These are phyloP conservation scores for Eucalyptus virginea DNA, from an alignment of 345 rosid species.

Conservation along the genomic window DNA sequence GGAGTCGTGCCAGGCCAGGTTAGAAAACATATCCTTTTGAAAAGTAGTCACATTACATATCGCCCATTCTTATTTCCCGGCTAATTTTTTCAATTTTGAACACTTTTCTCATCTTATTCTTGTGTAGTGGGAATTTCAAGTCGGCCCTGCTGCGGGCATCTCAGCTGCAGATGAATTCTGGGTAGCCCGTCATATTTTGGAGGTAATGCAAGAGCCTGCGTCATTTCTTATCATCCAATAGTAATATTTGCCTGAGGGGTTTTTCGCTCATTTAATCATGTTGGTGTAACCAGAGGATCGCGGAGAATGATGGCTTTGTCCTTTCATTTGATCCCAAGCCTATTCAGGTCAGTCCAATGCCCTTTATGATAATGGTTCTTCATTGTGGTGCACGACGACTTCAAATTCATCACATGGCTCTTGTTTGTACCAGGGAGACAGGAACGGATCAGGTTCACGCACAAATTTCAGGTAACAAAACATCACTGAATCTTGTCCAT, in stretches of 20 bases:
- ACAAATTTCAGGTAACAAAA: constrained; percentile 56
- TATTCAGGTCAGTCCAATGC: background rate
- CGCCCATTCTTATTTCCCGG: no score
- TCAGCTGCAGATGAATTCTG: constrained; percentile 80
- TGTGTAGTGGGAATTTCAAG: constrained; percentile 95
- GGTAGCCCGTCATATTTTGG: constrained; percentile 89
- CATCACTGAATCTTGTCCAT: background rate
- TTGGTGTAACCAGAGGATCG: constrained; percentile 54
- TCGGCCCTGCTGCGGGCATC: constrained; percentile 84
- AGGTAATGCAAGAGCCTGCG: constrained; percentile 15
- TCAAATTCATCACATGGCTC: background rate
- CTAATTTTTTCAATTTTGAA: no score
- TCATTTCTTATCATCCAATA: no score
- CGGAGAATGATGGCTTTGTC: constrained; percentile 80
- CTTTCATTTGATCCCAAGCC: constrained; percentile 88
- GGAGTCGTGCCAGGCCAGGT: no score
- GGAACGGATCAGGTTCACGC: constrained; percentile 93
- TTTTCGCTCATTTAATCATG: background rate
- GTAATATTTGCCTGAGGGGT: no score
- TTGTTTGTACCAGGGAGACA: constrained; percentile 27
- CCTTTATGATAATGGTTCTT: background rate
- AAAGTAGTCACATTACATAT: no score
- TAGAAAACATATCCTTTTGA: no score
- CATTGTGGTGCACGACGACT: rapidly evolving
- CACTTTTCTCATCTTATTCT: no score